phyloP scores from a whole-genome alignment of 164 flowering plant genomes.

The Aristolochia californica region DNA sequence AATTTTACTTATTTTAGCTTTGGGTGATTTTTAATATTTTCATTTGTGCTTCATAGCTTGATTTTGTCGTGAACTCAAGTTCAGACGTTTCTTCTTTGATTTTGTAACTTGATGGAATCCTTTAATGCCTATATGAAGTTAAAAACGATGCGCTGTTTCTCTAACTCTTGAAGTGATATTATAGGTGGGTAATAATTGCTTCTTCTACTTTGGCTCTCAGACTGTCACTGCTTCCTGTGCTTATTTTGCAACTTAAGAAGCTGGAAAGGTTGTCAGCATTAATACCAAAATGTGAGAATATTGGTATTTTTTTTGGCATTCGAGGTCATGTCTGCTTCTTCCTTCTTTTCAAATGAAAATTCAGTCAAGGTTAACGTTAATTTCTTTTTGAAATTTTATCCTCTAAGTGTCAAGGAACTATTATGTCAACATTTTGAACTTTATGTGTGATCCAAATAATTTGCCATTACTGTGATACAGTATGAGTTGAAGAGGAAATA shows the following conservation, averaged over 20 bases:
- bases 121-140: not conserved
- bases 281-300: conserved; percentile 63
- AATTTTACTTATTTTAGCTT: not conserved
- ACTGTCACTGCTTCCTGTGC: conserved; percentile 44
- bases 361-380: not conserved
- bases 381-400: not conserved
- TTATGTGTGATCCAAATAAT: not conserved
- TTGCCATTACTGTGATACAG: not conserved
- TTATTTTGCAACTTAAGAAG: conserved; percentile 51
- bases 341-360: not conserved
- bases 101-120: not conserved
- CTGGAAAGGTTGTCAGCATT: conserved; percentile 42
- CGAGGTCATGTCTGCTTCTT: not conserved
- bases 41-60: not conserved
- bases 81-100: not conserved
- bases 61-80: not conserved
- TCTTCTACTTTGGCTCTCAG: conserved; percentile 74
- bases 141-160: not conserved
- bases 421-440: not conserved
- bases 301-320: not conserved
- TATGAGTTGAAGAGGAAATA: not conserved
- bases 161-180: conserved; percentile 8
- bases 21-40: not conserved
- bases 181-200: conserved; percentile 73
- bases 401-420: not conserved